Evolutionary conservation across 257 asterid genomes (phyloP).

Genomic region (Forsythia suspensa): DNA sequence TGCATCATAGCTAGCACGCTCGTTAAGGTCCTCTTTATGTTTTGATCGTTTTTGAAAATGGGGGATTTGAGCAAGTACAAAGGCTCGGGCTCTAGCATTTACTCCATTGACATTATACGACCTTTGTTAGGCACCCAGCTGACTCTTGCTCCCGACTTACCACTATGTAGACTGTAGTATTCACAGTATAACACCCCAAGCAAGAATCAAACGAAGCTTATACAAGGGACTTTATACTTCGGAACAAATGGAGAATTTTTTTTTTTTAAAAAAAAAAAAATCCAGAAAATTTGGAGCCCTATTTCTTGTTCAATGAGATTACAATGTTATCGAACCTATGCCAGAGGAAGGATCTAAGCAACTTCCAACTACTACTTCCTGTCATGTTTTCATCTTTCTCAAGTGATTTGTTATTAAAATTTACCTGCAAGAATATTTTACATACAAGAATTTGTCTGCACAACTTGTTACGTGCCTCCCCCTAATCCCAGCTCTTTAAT

Average conservation of each 20-base stretch:
- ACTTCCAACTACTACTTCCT: conserved; percentile 27
- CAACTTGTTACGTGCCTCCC: conserved; percentile 1
- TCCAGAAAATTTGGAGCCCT: conserved; percentile 30
- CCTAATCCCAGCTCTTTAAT: conserved; percentile 25
- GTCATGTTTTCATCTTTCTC: conserved; percentile 28
- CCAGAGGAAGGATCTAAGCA: conserved; percentile 13
- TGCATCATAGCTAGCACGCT: too few relatives aligned
- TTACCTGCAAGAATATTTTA: conserved; percentile 38
- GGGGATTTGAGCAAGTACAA: too few relatives aligned
- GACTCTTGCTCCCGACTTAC: too few relatives aligned
- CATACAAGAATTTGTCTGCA: conserved; percentile 7
- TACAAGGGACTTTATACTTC: conserved; percentile 16
- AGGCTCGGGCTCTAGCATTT: too few relatives aligned
- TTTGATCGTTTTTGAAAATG: too few relatives aligned
- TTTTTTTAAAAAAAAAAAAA: neutral
- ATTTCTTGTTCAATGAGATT: conserved; percentile 41
- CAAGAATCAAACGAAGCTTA: conserved; percentile 2
- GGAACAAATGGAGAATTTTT: conserved; percentile 10
- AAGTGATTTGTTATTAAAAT: conserved; percentile 29
- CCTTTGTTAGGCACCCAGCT: too few relatives aligned
- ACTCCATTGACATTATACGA: too few relatives aligned
- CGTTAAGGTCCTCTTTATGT: too few relatives aligned
- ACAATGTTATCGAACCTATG: conserved; percentile 37
- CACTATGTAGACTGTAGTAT: too few relatives aligned
- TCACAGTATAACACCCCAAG: neutral